Conservation (phyloP, 805 yeast species). For the Saccharomycopsis sp. region DNA sequence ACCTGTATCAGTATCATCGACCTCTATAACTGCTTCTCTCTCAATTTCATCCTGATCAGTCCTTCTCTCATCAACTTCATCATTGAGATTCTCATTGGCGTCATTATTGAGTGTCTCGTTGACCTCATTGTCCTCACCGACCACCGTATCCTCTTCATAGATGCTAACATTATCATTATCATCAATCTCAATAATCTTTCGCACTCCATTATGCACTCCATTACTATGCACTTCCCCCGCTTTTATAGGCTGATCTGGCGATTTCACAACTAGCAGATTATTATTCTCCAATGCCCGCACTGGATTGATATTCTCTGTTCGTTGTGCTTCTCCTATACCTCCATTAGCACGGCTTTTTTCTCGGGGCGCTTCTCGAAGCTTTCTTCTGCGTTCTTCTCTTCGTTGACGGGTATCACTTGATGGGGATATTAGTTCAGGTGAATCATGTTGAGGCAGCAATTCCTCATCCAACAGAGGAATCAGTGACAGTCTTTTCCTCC, state of each 20-base stretch:
- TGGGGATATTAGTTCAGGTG: no score
- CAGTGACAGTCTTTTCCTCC: background rate
- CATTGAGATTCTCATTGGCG: background rate
- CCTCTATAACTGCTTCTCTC: background rate
- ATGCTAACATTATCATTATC: background rate
- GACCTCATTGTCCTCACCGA: background rate
- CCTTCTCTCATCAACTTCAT: background rate
- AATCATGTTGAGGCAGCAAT: background rate
- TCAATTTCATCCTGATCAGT: no score
- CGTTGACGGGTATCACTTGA: slow-evolving; percentile 21
- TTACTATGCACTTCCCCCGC: background rate
- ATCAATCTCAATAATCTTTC: background rate
- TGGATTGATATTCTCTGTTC: no score
- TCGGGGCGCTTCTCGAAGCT: background rate
- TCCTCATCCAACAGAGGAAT: no score
- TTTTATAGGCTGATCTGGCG: no score
- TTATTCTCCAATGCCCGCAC: no score
- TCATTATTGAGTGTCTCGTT: background rate
- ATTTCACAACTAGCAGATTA: no score
- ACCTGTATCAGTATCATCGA: background rate
- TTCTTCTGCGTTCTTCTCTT: slow-evolving; percentile 21
- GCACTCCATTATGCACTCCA: background rate
- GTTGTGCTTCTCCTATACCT: no score
- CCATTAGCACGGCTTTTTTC: no score
- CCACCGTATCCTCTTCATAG: background rate